Evolutionary conservation across 345 rosid genomes (phyloP).

Genomic region (Cochlearia excelsa): DNA sequence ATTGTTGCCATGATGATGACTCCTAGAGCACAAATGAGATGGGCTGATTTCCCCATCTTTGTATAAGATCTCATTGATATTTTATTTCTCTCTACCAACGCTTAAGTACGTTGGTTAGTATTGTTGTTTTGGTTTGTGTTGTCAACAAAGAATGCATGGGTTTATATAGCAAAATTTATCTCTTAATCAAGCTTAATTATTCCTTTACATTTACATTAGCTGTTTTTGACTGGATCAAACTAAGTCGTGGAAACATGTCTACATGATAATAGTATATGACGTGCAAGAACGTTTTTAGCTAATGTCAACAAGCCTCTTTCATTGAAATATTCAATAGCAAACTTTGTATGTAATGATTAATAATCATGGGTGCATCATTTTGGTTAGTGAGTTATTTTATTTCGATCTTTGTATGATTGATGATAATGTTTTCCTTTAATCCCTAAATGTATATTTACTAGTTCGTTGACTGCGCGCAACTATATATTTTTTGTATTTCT

Average conservation of each 20-base stretch:
- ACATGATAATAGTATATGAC: conserved; percentile 20
- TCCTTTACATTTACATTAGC: background rate
- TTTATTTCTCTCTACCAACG: conserved; percentile 4
- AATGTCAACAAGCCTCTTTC: conserved; percentile 13
- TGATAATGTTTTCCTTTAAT: no score
- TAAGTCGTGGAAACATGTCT: conserved; percentile 26
- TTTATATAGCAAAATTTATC: conserved; percentile 21
- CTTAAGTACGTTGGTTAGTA: conserved; percentile 17
- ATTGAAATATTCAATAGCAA: background rate
- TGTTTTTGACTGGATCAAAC: conserved; percentile 1
- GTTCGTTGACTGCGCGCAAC: no score
- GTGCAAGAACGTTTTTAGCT: conserved; percentile 25
- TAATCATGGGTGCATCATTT: conserved; percentile 14
- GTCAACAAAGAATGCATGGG: background rate
- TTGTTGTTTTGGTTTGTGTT: conserved; percentile 18
- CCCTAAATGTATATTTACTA: no score
- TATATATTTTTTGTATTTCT: no score
- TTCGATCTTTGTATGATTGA: no score
- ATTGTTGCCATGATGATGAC: conserved; percentile 21
- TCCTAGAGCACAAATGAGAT: conserved; percentile 22
- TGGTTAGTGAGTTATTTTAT: background rate
- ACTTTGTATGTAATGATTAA: background rate
- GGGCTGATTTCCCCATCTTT: conserved; percentile 27
- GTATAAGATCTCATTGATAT: conserved; percentile 7
- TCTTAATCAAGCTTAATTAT: conserved; percentile 3